Percentiles rank a stretch among this genome's conserved stretches.
phyloP scores from a whole-genome alignment of 352 stramenopile genomes.

The Saprolegnia diclina region DNA sequence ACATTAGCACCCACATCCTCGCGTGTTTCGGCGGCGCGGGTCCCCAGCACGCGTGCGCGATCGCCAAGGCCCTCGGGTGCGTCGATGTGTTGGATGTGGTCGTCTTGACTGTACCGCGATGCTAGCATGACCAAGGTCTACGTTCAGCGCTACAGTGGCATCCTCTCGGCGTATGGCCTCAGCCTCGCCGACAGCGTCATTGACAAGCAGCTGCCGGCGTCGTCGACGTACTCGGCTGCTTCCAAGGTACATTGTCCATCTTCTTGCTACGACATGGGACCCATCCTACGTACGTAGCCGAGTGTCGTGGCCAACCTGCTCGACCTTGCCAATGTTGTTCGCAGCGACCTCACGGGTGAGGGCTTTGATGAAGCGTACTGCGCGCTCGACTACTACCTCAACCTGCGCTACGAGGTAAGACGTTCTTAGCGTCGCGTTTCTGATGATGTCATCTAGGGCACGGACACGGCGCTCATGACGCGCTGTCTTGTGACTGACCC shows the following conservation, averaged over 20 bases:
- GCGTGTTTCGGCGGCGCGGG: conserved; percentile 98
- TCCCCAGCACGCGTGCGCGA: conserved; percentile 96
- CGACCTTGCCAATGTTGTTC: conserved; percentile 50
- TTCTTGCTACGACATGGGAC: no score
- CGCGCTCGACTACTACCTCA: conserved; percentile 93
- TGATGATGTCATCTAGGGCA: conserved; percentile 58
- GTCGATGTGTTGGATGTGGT: conserved; percentile 1
- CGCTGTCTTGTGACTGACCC: conserved; percentile 44
- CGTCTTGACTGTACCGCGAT: not conserved
- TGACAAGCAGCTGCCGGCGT: conserved; percentile 93
- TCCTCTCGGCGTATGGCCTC: conserved; percentile 97
- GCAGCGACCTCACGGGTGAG: conserved; percentile 78
- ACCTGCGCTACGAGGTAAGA: conserved; percentile 92
- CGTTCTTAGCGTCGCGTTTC: not conserved
- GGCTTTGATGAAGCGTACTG: conserved; percentile 74
- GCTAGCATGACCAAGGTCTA: conserved; percentile 94
- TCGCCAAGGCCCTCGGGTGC: conserved; percentile 89
- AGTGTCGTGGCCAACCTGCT: conserved; percentile 43
- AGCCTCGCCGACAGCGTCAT: conserved; percentile 95
- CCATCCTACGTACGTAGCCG: conserved; percentile 15
- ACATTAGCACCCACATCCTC: conserved; percentile 94
- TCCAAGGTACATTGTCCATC: conserved; percentile 56
- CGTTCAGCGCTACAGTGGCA: conserved; percentile 97
- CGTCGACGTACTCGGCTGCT: conserved; percentile 45
- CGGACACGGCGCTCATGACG: conserved; percentile 97